Conservation (phyloP, 768 basidiomycete genomes). For the Tricholoma sp. region DNA sequence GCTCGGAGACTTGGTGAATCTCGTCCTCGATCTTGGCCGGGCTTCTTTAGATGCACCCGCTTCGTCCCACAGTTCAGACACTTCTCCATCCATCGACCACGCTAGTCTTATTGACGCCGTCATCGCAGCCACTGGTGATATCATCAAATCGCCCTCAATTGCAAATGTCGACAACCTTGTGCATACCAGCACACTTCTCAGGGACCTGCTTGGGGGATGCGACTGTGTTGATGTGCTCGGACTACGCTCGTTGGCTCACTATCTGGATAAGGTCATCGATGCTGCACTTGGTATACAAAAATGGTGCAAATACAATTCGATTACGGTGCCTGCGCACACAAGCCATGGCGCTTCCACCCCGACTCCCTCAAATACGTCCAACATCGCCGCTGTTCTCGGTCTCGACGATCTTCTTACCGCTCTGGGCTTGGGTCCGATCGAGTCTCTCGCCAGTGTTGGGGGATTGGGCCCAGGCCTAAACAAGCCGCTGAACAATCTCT, state of each 20-base stretch:
- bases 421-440: conserved; percentile 15
- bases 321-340: not conserved
- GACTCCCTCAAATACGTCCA: not conserved
- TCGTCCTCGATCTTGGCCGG: conserved; percentile 16
- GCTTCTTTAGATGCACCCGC: conserved; percentile 1
- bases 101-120: conserved; percentile 17
- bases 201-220: conserved; percentile 15
- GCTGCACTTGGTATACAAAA: conserved; percentile 9
- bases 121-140: conserved; percentile 13
- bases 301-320: conserved; percentile 11
- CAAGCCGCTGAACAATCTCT: conserved; percentile 15
- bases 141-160: conserved; percentile 19
- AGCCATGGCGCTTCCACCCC: not conserved
- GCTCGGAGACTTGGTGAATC: conserved; percentile 15
- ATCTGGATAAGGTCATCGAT: conserved; percentile 15
- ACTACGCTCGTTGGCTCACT: conserved; percentile 10
- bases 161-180: conserved; percentile 17
- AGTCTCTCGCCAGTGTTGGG: conserved; percentile 12
- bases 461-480: conserved; percentile 16
- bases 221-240: conserved; percentile 16
- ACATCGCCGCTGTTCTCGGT: conserved; percentile 19
- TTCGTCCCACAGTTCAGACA: not conserved
- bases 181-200: conserved; percentile 14
- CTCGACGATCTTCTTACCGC: conserved; percentile 18
- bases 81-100: conserved; percentile 9